phyloP scores from a whole-genome alignment of 257 asterid species.

The Salvia splendens region DNA sequence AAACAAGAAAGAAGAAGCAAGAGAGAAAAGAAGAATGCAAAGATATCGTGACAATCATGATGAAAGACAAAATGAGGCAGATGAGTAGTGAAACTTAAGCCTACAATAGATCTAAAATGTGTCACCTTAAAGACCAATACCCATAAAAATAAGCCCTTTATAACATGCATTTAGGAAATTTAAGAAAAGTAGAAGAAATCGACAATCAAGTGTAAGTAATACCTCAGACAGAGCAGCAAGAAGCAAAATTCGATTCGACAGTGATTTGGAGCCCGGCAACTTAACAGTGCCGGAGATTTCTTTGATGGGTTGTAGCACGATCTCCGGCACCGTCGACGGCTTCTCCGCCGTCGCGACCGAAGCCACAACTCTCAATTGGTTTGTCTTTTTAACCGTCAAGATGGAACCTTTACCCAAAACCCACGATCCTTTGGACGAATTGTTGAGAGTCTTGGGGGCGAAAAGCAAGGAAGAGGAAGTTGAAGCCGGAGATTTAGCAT shows the following conservation, averaged over 20 bases:
- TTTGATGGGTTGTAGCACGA: slow-evolving; percentile 83
- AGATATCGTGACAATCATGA: too few species aligned
- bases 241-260: slow-evolving; percentile 92
- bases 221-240: slow-evolving; percentile 99
- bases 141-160: neutral
- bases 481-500: slow-evolving; percentile 38
- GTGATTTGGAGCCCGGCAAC: slow-evolving; percentile 96
- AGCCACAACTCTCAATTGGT: slow-evolving; percentile 53
- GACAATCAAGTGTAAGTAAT: slow-evolving; percentile 21
- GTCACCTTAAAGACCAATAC: neutral
- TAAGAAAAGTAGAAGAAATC: neutral
- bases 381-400: slow-evolving; percentile 38
- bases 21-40: too few species aligned
- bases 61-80: too few species aligned
- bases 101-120: too few species aligned
- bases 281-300: slow-evolving; percentile 90
- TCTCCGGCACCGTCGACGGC: slow-evolving; percentile 76
- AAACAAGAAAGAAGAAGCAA: too few species aligned
- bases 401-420: slow-evolving; percentile 47
- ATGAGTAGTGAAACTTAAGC: too few species aligned
- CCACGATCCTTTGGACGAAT: slow-evolving; percentile 47
- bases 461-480: slow-evolving; percentile 53
- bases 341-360: slow-evolving; percentile 76
- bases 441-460: slow-evolving; percentile 47
- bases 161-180: neutral